Evolutionary conservation across 108 stramenopile genomes (phyloP), one percentile per base, ranked within the genome.

Genomic region (Nitzschia sp.): DNA sequence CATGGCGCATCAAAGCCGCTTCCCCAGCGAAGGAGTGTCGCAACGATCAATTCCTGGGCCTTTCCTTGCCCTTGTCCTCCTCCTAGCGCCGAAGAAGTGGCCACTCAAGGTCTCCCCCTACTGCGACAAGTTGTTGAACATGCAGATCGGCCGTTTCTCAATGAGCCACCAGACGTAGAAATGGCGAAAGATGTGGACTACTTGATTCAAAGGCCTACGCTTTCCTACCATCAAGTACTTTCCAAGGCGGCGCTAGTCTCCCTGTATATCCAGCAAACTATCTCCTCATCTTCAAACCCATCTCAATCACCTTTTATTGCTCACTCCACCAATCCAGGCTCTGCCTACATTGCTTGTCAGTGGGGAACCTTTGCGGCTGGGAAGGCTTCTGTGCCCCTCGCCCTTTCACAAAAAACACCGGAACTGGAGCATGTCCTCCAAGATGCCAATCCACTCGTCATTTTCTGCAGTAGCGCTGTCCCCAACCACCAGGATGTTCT

Each of bases 311-410:
- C 53, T 12, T 67, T 67, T 55, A 70, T 77, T 9, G 76, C 76
- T 6, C 76, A 77, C 54, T 64, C 69, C 9, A 77, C 64, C 10
- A 41, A 67, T 39, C 78, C 78, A 19, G 72, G 73, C 20, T 79
- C 72, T 10, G 73, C 73, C 26, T 79, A 79, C 53, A 44, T 79
- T 42, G 71, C 78, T 29, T 69, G 60, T 20, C 71, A 72, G 59
- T 79, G 78, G 78, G 78, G 78, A 15, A 51, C 69, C n/a, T 79
- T 71, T 65, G 72, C 72, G 6, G 62, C 67, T 38, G 62, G 59
- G 14, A 69, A 59, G 38, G 71, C 65, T 41, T 70, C 78, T 3
- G 78, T 79, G 29, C 78, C 78, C 7, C 46, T 79, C 6, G 39
- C 73, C 0, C 65, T 67, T 12, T 72, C 71, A n/a, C 78, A 79